Percentiles rank a stretch among this genome's conserved stretches.
Evolutionary conservation across 441 rosid genomes (phyloP).

Genomic region (Gossypium gossypioides): DNA sequence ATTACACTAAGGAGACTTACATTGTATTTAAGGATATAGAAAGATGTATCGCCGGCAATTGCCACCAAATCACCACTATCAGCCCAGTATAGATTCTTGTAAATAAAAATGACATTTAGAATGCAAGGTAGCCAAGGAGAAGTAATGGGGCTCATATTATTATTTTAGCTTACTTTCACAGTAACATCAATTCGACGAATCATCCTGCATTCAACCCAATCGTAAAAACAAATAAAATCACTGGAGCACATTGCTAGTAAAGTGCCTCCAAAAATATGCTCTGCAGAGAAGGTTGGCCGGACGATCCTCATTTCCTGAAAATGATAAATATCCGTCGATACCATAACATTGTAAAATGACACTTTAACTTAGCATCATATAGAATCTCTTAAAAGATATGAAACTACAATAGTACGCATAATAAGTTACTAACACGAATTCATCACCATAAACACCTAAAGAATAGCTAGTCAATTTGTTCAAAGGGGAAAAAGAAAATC

Average conservation of each 20-base stretch:
- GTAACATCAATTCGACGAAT: constrained; percentile 89
- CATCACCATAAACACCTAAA: not conserved
- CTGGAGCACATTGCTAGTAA: constrained; percentile 94
- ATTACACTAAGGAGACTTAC: constrained; percentile 32
- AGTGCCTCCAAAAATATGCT: constrained; percentile 80
- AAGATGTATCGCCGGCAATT: constrained; percentile 85
- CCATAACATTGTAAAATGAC: not conserved
- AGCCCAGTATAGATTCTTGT: constrained; percentile 93
- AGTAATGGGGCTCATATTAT: constrained; percentile 11
- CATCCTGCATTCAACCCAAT: constrained; percentile 97
- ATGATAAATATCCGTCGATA: constrained; percentile 15
- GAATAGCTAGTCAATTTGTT: not conserved
- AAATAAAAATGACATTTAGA: constrained; percentile 11
- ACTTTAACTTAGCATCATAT: not conserved
- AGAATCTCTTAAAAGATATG: not conserved
- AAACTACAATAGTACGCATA: not conserved
- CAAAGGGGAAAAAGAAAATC: not conserved
- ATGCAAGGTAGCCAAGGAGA: constrained; percentile 11
- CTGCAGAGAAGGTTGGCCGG: constrained; percentile 86
- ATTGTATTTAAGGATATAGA: constrained; percentile 89
- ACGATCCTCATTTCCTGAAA: constrained; percentile 85
- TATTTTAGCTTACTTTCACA: constrained; percentile 62
- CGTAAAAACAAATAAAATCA: constrained; percentile 95
- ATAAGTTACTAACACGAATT: not conserved
- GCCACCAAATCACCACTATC: constrained; percentile 96